Conservation (phyloP, 805 yeast species). For the Sugiyamaella qingdaonensis region DNA sequence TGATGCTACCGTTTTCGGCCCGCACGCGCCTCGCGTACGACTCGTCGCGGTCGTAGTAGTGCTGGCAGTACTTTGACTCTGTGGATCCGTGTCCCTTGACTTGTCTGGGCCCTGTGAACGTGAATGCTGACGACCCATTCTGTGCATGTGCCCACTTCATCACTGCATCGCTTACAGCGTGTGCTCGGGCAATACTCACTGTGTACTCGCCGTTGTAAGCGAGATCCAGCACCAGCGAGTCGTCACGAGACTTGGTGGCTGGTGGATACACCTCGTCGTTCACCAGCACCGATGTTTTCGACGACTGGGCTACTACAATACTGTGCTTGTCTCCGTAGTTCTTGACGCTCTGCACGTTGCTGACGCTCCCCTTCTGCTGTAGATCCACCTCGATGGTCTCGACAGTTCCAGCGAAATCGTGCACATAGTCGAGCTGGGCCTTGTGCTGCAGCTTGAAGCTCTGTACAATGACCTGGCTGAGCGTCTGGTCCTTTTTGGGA, state of each 20-base stretch:
- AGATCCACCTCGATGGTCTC: neutral
- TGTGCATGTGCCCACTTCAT: neutral
- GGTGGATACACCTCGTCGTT: neutral
- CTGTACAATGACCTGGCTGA: neutral
- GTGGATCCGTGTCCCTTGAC: constrained; percentile 6
- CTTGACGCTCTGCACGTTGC: constrained; percentile 2
- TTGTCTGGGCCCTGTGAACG: neutral
- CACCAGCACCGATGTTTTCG: neutral
- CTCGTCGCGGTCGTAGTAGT: neutral
- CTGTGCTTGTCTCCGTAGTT: constrained; percentile 2
- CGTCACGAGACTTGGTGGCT: neutral
- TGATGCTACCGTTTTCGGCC: neutral
- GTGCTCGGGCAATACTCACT: neutral
- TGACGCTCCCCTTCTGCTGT: constrained; percentile 2
- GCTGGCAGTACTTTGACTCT: constrained; percentile 3
- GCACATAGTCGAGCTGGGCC: neutral
- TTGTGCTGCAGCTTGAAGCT: neutral
- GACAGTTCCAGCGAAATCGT: neutral
- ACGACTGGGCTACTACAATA: neutral
- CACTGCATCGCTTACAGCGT: neutral
- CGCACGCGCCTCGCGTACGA: neutral
- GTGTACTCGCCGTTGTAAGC: neutral
- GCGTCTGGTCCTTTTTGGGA: neutral
- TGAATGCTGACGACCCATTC: constrained; percentile 6
- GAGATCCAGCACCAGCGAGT: neutral